Base-by-base conservation (phyloP, 2,329 filamentous ascomycete species). In the Ceratocystis cubensis region DNA sequence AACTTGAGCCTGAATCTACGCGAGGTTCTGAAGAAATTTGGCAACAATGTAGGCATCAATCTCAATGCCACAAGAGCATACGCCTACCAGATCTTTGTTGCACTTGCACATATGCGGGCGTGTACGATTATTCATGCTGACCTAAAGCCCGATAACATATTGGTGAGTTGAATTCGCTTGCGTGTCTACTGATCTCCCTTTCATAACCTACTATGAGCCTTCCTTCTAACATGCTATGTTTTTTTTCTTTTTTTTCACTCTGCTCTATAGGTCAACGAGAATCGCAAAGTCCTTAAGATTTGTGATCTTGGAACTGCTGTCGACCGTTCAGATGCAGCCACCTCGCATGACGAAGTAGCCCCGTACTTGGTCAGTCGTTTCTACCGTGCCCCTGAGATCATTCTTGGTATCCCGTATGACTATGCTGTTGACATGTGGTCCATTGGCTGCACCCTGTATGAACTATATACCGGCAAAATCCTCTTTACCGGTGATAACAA, bases 351-450 rank as follows among this genome's bases (percentile, higher is more conserved):
- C 70, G 91, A 96, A 72, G 88, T 96, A 69, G 96, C 91, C 0
- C 91, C 91, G 13, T 97, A 97, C 73, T 86, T 99, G 1, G 91
- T 97, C 73, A 96, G 91, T 78, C 88, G 95, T 66, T 99, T 97
- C 77, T 99, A 99, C 75, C 88, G 94, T 69, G 94, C 94, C 2
- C 94, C 95, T 1, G 94, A 99, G 77, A 91, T 99, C 73, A 96
- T 99, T 69, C 82, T 99, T 2, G 94, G 94, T n/a, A 92, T 96
- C 79, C 88, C 89, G 8, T 96, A 96, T 75, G 91, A 96, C 74
- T 95, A 93, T 74, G 88, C 88, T 6, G 90, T 97, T 70, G 94
- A 99, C 75, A 89, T 96, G 81, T 99, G 94, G 94, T 95, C 93
- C 6, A 91, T 97, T 70, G 95, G 94, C 46, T 99, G 94, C 77